These are phyloP conservation scores for Picea glauca DNA, from an alignment of 75 land plant genomes.

Conservation along the genomic window DNA sequence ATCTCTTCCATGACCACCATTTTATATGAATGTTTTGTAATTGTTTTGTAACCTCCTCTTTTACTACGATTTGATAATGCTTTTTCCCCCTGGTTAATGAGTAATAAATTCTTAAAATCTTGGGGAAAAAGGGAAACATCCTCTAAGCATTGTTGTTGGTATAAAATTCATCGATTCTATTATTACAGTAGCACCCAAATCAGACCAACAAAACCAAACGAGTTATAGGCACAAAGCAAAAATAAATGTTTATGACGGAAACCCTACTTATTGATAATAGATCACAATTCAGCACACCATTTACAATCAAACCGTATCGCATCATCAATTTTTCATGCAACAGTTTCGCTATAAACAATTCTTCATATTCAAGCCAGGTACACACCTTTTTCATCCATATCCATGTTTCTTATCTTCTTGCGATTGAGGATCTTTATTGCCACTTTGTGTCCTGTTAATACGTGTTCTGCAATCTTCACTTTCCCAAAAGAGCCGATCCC, in stretches of 20 bases:
- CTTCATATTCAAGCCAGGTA: background rate
- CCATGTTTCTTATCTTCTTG: slow-evolving; percentile 71
- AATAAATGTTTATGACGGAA: background rate
- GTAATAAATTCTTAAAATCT: background rate
- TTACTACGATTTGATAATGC: no score
- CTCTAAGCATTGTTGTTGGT: background rate
- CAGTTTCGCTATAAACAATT: background rate
- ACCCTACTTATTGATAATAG: background rate
- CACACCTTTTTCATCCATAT: slow-evolving; percentile 89
- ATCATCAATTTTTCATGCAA: background rate
- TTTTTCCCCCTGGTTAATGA: no score
- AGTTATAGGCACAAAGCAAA: background rate
- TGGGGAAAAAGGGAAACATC: background rate
- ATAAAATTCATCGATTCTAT: background rate
- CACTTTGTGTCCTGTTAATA: slow-evolving; percentile 76
- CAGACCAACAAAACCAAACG: background rate
- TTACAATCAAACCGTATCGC: background rate
- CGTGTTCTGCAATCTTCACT: slow-evolving; percentile 86
- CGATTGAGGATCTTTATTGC: slow-evolving; percentile 91
- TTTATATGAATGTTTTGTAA: no score
- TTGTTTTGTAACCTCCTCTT: no score
- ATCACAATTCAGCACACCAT: background rate
- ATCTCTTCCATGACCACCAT: no score
- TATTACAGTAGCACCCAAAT: background rate
- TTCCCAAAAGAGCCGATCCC: slow-evolving; percentile 92